These are phyloP conservation scores for Cadophora gregata DNA, from an alignment of 2,329 filamentous ascomycete species.

Conservation along the genomic window DNA sequence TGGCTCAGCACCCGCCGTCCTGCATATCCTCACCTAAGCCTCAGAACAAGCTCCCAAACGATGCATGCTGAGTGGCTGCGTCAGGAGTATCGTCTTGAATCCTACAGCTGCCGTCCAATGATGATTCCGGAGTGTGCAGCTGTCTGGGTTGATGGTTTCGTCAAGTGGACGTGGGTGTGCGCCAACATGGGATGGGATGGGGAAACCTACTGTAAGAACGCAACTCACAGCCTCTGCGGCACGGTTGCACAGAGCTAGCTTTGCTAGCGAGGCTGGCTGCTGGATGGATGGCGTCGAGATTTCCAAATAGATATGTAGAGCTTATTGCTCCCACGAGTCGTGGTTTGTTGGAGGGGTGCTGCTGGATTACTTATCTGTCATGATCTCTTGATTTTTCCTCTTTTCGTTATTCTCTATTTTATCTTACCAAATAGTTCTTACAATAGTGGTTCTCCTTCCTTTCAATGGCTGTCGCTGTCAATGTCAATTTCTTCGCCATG, in stretches of 20 bases:
- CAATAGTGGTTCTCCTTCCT: neutral
- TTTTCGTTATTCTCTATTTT: neutral
- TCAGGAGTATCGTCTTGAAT: constrained; percentile 15
- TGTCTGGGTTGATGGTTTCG: constrained; percentile 3
- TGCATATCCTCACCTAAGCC: constrained; percentile 25
- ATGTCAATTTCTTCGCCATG: constrained; percentile 42
- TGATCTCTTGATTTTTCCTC: constrained; percentile 6
- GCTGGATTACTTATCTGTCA: constrained; percentile 14
- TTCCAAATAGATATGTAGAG: constrained; percentile 18
- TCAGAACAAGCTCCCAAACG: constrained; percentile 19
- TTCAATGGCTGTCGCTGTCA: constrained; percentile 32
- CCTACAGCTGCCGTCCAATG: constrained; percentile 19
- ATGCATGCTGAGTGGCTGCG: constrained; percentile 26
- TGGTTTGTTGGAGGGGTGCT: too few relatives aligned
- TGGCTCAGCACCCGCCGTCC: constrained; percentile 27
- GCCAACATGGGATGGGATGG: constrained; percentile 6
- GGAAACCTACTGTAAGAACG: constrained; percentile 5
- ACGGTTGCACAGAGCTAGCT: constrained; percentile 19
- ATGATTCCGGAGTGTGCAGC: neutral
- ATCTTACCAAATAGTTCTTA: neutral
- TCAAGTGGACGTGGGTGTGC: constrained; percentile 10
- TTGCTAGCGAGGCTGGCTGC: too few relatives aligned
- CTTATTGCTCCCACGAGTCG: constrained; percentile 3
- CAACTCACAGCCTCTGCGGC: constrained; percentile 27
- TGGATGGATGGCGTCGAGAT: too few relatives aligned